A percentile compares a stretch with the other conserved stretches of the same genome.
Evolutionary conservation across 1,284 basidiomycete species (phyloP).

Genomic region (Paramarasmius palmivorus): DNA sequence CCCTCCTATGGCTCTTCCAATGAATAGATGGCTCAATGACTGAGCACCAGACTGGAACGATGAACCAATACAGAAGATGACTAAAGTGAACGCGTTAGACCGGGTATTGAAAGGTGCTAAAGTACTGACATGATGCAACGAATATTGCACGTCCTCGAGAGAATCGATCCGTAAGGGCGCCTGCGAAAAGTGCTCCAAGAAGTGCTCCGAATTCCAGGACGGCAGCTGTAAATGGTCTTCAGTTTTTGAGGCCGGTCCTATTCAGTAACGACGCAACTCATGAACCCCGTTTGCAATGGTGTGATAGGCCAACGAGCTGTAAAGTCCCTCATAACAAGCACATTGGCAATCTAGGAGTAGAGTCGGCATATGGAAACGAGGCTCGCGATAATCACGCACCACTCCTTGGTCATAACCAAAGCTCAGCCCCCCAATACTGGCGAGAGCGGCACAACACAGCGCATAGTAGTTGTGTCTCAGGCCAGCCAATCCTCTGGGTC

Average conservation of each 20-base stretch:
- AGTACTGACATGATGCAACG: slow-evolving; percentile 58
- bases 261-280: slow-evolving; percentile 54
- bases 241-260: background rate
- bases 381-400: slow-evolving; percentile 26
- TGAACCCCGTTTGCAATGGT: slow-evolving; percentile 70
- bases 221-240: slow-evolving; percentile 50
- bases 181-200: slow-evolving; percentile 66
- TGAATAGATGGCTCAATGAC: slow-evolving; percentile 54
- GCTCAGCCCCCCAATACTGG: slow-evolving; percentile 75
- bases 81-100: slow-evolving; percentile 32
- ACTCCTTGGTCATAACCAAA: slow-evolving; percentile 82
- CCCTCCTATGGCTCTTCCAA: slow-evolving; percentile 74
- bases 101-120: background rate
- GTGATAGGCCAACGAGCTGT: slow-evolving; percentile 62
- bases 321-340: slow-evolving; percentile 82
- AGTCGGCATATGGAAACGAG: background rate
- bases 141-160: slow-evolving; percentile 70
- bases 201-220: slow-evolving; percentile 77
- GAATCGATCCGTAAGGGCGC: slow-evolving; percentile 65
- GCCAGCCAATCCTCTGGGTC: slow-evolving; percentile 62
- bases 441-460: slow-evolving; percentile 65
- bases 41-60: slow-evolving; percentile 65
- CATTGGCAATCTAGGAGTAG: slow-evolving; percentile 68
- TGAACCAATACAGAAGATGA: slow-evolving; percentile 72
- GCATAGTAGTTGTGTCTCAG: slow-evolving; percentile 65